phyloP scores from a whole-genome alignment of 73 alveolate genomes.

The Effrenium voratum region DNA sequence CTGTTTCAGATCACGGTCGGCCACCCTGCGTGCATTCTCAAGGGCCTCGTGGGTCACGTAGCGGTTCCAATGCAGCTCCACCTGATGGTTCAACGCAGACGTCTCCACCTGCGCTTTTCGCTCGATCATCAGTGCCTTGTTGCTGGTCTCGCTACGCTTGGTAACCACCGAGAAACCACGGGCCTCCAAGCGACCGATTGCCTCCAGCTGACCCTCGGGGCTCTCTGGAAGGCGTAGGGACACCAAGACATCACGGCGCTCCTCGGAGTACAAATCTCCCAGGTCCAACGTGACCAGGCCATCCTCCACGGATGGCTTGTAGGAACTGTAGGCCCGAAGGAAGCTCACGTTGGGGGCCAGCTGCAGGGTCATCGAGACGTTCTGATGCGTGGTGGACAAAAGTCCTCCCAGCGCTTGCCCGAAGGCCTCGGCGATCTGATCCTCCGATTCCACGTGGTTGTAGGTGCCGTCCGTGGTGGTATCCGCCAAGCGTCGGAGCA shows the following conservation, averaged over 20 bases:
- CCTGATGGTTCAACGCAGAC: background rate
- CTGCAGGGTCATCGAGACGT: conserved; percentile 40
- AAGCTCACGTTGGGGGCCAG: conserved; percentile 51
- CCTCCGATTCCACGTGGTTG: conserved; percentile 72
- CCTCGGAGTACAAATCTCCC: conserved; percentile 53
- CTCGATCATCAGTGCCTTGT: conserved; percentile 24
- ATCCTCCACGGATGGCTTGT: background rate
- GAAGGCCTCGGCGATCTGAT: conserved; percentile 55
- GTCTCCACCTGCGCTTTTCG: conserved; percentile 2
- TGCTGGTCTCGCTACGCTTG: conserved; percentile 30
- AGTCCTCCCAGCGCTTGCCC: conserved; percentile 73
- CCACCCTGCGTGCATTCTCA: conserved; percentile 8
- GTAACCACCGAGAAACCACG: conserved; percentile 42
- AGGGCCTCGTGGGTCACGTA: conserved; percentile 61
- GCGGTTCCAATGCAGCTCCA: conserved; percentile 78
- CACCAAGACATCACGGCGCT: conserved; percentile 40
- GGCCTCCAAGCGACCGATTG: conserved; percentile 44
- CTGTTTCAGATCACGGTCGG: conserved; percentile 38
- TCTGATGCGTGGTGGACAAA: conserved; percentile 64
- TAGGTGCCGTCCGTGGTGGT: conserved; percentile 61
- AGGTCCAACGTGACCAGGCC: conserved; percentile 9
- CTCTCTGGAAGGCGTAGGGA: background rate
- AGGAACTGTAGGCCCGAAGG: conserved; percentile 23
- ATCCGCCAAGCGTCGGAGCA: conserved; percentile 45
- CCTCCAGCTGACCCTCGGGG: conserved; percentile 16